A percentile compares a stretch with the other conserved stretches of the same genome.
phyloP scores from a whole-genome alignment of 371 early-diverging fungal genomes.

The Circinella umbellata region DNA sequence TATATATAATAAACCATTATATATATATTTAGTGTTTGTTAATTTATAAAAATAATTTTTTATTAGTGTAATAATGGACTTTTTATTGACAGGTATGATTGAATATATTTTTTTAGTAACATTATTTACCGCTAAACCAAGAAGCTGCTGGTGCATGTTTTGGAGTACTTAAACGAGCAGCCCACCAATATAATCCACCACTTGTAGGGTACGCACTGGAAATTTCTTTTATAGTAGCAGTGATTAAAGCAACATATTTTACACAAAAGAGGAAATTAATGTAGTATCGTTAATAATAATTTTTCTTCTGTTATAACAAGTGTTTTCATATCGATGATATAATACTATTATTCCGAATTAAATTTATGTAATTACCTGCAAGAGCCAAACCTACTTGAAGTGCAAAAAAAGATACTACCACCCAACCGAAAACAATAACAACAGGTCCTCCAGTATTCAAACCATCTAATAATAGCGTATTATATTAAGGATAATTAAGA shows the following conservation, averaged over 20 bases:
- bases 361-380: constrained; percentile 46
- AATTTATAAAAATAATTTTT: too few relatives aligned
- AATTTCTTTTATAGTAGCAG: constrained; percentile 51
- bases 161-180: constrained; percentile 42
- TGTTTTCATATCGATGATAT: too few relatives aligned
- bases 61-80: too few relatives aligned
- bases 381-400: constrained; percentile 62
- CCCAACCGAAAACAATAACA: constrained; percentile 57
- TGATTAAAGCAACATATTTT: too few relatives aligned
- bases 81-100: not conserved
- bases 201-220: constrained; percentile 69
- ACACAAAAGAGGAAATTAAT: too few relatives aligned
- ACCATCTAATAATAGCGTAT: constrained; percentile 23
- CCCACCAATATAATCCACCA: constrained; percentile 75
- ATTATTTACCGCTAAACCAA: constrained; percentile 41
- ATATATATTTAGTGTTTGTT: too few relatives aligned
- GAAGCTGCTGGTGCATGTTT: constrained; percentile 40
- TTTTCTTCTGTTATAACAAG: too few relatives aligned
- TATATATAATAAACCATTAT: not conserved
- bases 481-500: too few relatives aligned
- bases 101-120: too few relatives aligned
- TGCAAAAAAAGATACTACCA: constrained; percentile 60
- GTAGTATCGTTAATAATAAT: too few relatives aligned
- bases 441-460: constrained; percentile 45
- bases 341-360: not conserved